These are phyloP conservation scores for Pseudognaphalium luteoalbum DNA, from an alignment of 129 eudicot genomes.

Conservation along the genomic window DNA sequence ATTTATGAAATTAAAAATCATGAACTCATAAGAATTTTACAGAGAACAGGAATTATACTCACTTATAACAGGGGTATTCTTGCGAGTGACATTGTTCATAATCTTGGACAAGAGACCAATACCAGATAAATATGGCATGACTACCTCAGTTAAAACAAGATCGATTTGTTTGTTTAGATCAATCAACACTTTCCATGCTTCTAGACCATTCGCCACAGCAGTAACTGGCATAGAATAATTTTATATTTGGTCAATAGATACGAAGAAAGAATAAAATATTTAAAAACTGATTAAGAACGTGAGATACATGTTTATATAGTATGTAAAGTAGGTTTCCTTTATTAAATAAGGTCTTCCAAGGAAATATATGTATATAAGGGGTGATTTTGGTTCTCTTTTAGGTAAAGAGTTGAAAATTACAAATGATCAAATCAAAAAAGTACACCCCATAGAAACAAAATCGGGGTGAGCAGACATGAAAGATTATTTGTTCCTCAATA, in stretches of 20 bases:
- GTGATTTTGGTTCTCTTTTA: constrained; percentile 5
- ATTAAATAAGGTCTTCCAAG: constrained; percentile 12
- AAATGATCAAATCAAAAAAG: neutral
- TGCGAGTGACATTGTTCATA: constrained; percentile 71
- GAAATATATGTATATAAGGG: neutral
- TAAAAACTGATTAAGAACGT: constrained; percentile 4
- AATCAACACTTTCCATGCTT: constrained; percentile 84
- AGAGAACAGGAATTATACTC: constrained; percentile 33
- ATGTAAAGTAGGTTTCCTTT: constrained; percentile 9
- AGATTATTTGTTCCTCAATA: neutral
- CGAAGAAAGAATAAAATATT: constrained; percentile 5
- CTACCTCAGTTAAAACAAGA: constrained; percentile 82
- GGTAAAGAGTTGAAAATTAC: constrained; percentile 7
- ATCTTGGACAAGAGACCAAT: constrained; percentile 74
- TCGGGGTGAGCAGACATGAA: neutral
- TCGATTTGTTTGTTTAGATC: constrained; percentile 58
- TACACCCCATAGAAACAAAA: neutral
- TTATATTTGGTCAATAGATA: constrained; percentile 10
- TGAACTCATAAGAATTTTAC: neutral
- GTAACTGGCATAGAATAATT: constrained; percentile 47
- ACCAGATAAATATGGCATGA: constrained; percentile 84
- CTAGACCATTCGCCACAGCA: constrained; percentile 78
- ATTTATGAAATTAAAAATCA: neutral
- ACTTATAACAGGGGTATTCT: constrained; percentile 87
- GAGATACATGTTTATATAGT: constrained; percentile 3